phyloP scores from a whole-genome alignment of 805 yeast species.

The Saccharomycopsis malanga region DNA sequence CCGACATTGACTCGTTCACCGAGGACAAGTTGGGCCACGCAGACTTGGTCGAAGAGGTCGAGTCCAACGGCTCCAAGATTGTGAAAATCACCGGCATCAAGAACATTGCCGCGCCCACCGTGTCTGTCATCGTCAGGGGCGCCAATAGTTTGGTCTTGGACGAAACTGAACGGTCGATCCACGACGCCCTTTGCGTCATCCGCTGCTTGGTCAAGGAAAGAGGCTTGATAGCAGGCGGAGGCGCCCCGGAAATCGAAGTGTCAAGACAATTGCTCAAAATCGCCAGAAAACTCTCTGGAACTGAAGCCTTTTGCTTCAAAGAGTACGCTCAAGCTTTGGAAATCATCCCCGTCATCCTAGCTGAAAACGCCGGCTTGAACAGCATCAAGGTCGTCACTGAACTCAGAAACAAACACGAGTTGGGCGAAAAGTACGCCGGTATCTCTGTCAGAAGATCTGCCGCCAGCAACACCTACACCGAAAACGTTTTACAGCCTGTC shows the following conservation, averaged over 20 bases:
- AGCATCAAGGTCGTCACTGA: slow-evolving; percentile 90
- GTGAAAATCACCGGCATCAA: slow-evolving; percentile 83
- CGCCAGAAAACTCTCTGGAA: slow-evolving; percentile 67
- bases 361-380: slow-evolving; percentile 92
- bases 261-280: slow-evolving; percentile 68
- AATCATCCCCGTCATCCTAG: slow-evolving; percentile 87
- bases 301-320: slow-evolving; percentile 83
- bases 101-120: slow-evolving; percentile 43
- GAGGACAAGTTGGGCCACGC: slow-evolving; percentile 92
- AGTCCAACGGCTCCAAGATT: slow-evolving; percentile 81
- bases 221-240: slow-evolving; percentile 95
- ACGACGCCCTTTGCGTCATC: slow-evolving; percentile 91
- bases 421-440: slow-evolving; percentile 91
- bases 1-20: slow-evolving; percentile 87
- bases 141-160: slow-evolving; percentile 86
- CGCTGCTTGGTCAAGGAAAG: slow-evolving; percentile 75
- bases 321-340: slow-evolving; percentile 91
- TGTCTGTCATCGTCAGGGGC: slow-evolving; percentile 89
- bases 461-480: slow-evolving; percentile 83
- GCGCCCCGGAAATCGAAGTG: slow-evolving; percentile 93
- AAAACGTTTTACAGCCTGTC: slow-evolving; percentile 94
- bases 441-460: slow-evolving; percentile 92
- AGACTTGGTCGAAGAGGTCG: slow-evolving; percentile 86
- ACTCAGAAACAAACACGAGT: slow-evolving; percentile 81
- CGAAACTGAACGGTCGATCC: slow-evolving; percentile 95